Evolutionary conservation across 2,329 filamentous ascomycete genomes (phyloP), one percentile per base, ranked within the genome.

Genomic region (Aspergillus fischeri): DNA sequence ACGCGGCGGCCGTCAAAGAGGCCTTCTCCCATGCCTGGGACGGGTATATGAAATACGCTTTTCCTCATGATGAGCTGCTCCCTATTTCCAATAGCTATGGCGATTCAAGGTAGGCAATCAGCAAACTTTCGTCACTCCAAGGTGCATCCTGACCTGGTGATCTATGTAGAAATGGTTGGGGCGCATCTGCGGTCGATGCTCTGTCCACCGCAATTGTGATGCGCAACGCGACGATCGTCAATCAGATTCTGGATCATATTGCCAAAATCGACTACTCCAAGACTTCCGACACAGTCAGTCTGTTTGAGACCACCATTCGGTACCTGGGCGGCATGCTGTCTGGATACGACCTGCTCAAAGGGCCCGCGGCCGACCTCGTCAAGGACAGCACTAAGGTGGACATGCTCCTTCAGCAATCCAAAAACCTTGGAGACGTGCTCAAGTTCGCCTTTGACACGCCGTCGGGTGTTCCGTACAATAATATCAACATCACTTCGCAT

Each of bases 271-370:
- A 95, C 72, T 96, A 90, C 68, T 81, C 81, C 45, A 77, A 79
- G 10, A 89, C 87, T 1, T 67, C 78, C 2, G 73, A 79, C 1
- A 74, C 79, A 9, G 85, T 96, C 51, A 93, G 88, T 41, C 75
- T 96, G 7, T 96, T 96, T 67, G 92, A 96, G 75, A 95, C 91
- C 0, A 96, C 90, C 0, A 96, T 96, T 67, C 86, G 92, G 28
- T 96, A 96, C 67, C 77, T 96, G 1, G 92, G 85, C 9, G 92
- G 91, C 17, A 80, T 96, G 65, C 70, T 96, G 8, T 89, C 91
- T 2, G 90, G 87, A 4, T 81, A 81, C 63, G 80, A 81, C 59
- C 80, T 96, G 51, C 77, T 96, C 49, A 86, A 78, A 1, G 89
- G 89, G 0, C 88, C 88, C 1, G 78, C 86, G 20, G 75, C 79